Conservation (phyloP, 352 stramenopile genomes). For the Blastocystis sp. region DNA sequence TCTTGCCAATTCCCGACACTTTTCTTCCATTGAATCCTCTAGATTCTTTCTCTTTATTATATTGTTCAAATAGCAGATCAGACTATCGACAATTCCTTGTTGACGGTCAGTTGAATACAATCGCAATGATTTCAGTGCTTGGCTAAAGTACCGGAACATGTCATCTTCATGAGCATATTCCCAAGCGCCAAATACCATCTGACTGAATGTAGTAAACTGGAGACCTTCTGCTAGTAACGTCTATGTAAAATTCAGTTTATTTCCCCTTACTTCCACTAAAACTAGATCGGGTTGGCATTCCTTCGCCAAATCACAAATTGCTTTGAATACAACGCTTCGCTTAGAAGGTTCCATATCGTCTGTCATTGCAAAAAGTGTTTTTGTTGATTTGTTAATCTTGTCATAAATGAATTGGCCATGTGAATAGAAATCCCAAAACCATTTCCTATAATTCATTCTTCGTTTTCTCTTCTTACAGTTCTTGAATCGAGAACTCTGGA, state of each 20-base stretch:
- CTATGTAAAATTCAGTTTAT: neutral
- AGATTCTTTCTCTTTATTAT: conserved; percentile 10
- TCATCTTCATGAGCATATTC: conserved; percentile 32
- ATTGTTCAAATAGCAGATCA: conserved; percentile 22
- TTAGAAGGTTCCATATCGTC: neutral
- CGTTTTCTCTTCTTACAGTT: neutral
- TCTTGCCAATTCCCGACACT: neutral
- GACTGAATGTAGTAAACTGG: conserved; percentile 5
- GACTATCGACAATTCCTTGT: neutral
- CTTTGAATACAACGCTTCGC: conserved; percentile 8
- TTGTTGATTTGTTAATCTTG: conserved; percentile 42
- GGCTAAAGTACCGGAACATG: conserved; percentile 54
- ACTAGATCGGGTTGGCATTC: conserved; percentile 41
- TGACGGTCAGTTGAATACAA: neutral
- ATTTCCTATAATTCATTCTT: neutral
- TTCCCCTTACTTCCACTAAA: neutral
- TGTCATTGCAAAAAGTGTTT: neutral
- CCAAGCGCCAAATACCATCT: conserved; percentile 46
- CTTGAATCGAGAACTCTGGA: neutral
- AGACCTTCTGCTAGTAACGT: conserved; percentile 1
- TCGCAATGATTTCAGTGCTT: conserved; percentile 18
- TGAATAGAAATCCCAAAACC: conserved; percentile 55
- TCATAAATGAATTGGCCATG: conserved; percentile 57
- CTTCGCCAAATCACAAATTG: conserved; percentile 30
- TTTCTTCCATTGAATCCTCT: conserved; percentile 31